Evolutionary conservation across 148 eudicot species (phyloP).

Genomic region (Cornus suecica): DNA sequence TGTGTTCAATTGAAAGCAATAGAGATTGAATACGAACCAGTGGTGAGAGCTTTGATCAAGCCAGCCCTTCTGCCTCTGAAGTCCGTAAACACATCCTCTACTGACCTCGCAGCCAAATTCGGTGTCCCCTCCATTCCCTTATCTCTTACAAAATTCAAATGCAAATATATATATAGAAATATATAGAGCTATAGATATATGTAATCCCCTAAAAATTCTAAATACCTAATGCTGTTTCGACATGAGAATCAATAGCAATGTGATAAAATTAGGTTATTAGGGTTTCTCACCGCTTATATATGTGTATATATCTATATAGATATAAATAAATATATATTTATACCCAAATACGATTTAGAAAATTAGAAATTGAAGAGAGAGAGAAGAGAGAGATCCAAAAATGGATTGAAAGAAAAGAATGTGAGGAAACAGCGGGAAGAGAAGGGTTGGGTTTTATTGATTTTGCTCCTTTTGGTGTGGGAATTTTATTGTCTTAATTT

Average conservation of each 20-base stretch:
- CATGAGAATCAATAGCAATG: neutral
- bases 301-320: neutral
- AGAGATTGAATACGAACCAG: conserved; percentile 28
- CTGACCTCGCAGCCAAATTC: conserved; percentile 50
- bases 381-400: neutral
- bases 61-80: conserved; percentile 71
- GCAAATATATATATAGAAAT: neutral
- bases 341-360: neutral
- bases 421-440: conserved; percentile 15
- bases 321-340: too few species aligned
- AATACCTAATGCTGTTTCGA: neutral
- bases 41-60: conserved; percentile 67
- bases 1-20: neutral
- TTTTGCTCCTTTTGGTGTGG: conserved; percentile 3
- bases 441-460: conserved; percentile 8
- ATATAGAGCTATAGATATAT: neutral
- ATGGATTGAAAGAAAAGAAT: neutral
- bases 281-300: neutral
- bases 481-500: neutral
- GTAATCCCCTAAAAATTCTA: neutral
- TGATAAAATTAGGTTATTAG: neutral
- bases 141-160: neutral
- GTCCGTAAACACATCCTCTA: conserved; percentile 66
- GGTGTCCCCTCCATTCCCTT: conserved; percentile 25
- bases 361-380: neutral